phyloP scores from a whole-genome alignment of 805 yeast species.

The Lipomyces lipofer region DNA sequence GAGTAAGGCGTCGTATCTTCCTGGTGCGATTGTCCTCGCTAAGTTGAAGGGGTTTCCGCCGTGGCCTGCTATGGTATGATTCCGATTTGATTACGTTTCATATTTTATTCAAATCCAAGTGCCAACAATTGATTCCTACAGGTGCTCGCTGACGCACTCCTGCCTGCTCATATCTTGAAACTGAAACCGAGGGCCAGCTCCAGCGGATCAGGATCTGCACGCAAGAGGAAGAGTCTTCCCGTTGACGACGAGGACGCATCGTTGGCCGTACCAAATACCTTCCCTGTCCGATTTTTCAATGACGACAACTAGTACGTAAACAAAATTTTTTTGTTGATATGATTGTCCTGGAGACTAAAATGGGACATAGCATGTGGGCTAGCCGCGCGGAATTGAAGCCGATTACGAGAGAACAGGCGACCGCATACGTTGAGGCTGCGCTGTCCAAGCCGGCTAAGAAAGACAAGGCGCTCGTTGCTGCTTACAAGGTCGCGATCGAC shows the following conservation, averaged over 20 bases:
- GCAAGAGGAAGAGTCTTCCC: slow-evolving; percentile 31
- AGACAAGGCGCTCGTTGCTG: slow-evolving; percentile 49
- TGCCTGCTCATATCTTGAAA: slow-evolving; percentile 32
- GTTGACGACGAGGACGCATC: slow-evolving; percentile 16
- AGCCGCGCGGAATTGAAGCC: slow-evolving; percentile 51
- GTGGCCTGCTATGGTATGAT: slow-evolving; percentile 79
- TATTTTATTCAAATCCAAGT: too few species aligned
- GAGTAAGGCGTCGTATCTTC: slow-evolving; percentile 37
- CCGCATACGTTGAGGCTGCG: slow-evolving; percentile 39
- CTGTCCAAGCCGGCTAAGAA: slow-evolving; percentile 33
- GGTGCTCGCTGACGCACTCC: slow-evolving; percentile 33
- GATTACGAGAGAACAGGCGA: slow-evolving; percentile 48
- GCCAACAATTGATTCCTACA: too few species aligned
- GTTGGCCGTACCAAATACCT: slow-evolving; percentile 26
- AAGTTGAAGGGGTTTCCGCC: slow-evolving; percentile 85
- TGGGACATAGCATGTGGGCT: slow-evolving; percentile 54
- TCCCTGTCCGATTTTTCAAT: slow-evolving; percentile 67
- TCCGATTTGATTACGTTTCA: neutral
- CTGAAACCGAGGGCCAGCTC: slow-evolving; percentile 49
- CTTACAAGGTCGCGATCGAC: slow-evolving; percentile 56
- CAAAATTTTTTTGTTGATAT: neutral
- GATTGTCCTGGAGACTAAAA: neutral
- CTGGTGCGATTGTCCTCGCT: slow-evolving; percentile 65
- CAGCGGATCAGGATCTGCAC: slow-evolving; percentile 35
- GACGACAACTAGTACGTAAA: slow-evolving; percentile 58